Percentiles rank a stretch among this genome's conserved stretches.
These are phyloP conservation scores for Spongiforma sp. DNA, from an alignment of 1,284 basidiomycete species.

Conservation along the genomic window DNA sequence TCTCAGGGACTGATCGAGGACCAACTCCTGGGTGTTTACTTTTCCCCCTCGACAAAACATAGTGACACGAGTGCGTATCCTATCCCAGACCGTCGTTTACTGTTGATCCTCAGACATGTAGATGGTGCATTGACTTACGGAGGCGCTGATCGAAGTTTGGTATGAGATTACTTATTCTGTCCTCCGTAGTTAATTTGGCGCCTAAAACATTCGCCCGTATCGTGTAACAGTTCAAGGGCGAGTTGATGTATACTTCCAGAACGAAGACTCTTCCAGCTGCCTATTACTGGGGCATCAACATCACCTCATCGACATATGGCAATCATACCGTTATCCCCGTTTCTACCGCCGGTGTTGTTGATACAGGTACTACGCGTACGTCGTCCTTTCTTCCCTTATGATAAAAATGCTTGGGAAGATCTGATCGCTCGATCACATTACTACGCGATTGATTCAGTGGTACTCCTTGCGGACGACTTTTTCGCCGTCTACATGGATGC, in stretches of 20 bases:
- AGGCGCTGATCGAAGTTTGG: slow-evolving; percentile 25
- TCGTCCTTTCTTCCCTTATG: background rate
- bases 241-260: slow-evolving; percentile 24
- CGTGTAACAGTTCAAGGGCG: slow-evolving; percentile 26
- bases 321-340: slow-evolving; percentile 13
- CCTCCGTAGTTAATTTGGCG: too few relatives aligned
- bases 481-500: slow-evolving; percentile 23
- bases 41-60: slow-evolving; percentile 25
- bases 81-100: background rate
- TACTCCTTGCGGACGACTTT: slow-evolving; percentile 27
- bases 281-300: slow-evolving; percentile 33
- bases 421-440: too few relatives aligned
- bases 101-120: slow-evolving; percentile 1
- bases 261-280: slow-evolving; percentile 27
- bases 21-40: slow-evolving; percentile 30
- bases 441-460: too few relatives aligned
- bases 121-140: slow-evolving; percentile 36
- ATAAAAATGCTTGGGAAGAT: background rate
- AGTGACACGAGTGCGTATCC: slow-evolving; percentile 24
- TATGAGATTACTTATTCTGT: slow-evolving; percentile 9
- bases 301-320: slow-evolving; percentile 26
- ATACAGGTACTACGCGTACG: slow-evolving; percentile 28
- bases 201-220: too few relatives aligned
- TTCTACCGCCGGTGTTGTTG: slow-evolving; percentile 26
- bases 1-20: slow-evolving; percentile 21